A percentile compares a stretch with the other conserved stretches of the same genome.
Evolutionary conservation across 768 basidiomycete genomes (phyloP).

Genomic region (Hortiboletus flavorubellus): DNA sequence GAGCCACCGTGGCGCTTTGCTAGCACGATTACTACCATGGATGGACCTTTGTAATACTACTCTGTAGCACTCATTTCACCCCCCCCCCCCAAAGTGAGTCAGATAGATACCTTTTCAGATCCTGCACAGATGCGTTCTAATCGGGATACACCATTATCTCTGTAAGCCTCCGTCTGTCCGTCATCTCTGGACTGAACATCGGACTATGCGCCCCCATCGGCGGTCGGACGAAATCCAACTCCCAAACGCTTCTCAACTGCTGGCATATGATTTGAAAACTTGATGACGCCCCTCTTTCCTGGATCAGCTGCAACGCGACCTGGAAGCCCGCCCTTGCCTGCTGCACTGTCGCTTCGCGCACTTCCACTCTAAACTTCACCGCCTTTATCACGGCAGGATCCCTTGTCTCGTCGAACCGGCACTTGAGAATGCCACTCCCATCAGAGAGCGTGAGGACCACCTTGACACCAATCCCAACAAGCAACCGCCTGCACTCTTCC

Average conservation of each 20-base stretch:
- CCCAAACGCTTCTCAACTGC: conserved; percentile 68
- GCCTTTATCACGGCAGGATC: conserved; percentile 61
- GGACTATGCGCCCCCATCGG: conserved; percentile 15
- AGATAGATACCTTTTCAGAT: conserved; percentile 11
- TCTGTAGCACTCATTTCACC: not conserved
- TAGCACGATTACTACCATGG: conserved; percentile 39
- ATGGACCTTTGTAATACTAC: conserved; percentile 25
- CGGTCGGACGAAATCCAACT: conserved; percentile 43
- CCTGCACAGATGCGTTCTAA: conserved; percentile 17
- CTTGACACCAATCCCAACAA: conserved; percentile 67
- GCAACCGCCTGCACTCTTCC: conserved; percentile 67
- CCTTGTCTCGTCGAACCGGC: conserved; percentile 64
- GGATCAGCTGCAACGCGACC: conserved; percentile 62
- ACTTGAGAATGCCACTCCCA: conserved; percentile 68
- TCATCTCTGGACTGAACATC: conserved; percentile 28
- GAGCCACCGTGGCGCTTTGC: conserved; percentile 34
- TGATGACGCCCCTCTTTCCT: conserved; percentile 85
- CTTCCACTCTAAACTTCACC: conserved; percentile 81
- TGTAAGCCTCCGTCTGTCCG: conserved; percentile 25
- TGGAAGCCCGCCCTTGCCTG: conserved; percentile 47
- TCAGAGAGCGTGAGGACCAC: conserved; percentile 65
- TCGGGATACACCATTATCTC: conserved; percentile 34
- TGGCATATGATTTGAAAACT: conserved; percentile 74
- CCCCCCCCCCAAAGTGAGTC: not conserved
- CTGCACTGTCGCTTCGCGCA: conserved; percentile 42